Conservation (phyloP, 345 rosid genomes). For the Eucalyptus erythrocorys region DNA sequence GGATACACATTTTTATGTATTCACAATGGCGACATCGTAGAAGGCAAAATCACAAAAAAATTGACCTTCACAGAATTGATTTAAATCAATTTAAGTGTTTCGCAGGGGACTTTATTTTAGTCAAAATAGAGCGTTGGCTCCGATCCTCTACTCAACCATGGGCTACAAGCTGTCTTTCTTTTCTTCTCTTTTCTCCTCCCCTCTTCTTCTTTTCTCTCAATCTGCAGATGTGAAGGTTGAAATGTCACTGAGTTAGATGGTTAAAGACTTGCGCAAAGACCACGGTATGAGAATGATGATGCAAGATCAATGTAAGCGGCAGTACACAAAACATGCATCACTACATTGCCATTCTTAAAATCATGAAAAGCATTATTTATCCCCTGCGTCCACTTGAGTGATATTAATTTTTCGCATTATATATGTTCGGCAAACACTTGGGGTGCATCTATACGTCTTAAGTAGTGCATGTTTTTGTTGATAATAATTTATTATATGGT, state of each 20-base stretch:
- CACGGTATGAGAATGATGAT: not conserved
- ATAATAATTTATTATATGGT: not conserved
- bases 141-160: not conserved
- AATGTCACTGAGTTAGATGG: not conserved
- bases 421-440: not conserved
- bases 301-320: not conserved
- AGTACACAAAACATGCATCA: fast-evolving
- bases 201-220: not conserved
- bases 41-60: not conserved
- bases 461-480: not conserved
- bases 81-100: not conserved
- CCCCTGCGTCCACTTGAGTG: not conserved
- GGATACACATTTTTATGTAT: not conserved
- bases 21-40: not conserved
- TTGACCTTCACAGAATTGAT: not conserved
- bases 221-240: not conserved
- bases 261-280: not conserved
- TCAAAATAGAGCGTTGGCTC: not conserved
- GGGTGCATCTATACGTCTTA: not conserved
- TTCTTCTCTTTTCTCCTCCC: not conserved
- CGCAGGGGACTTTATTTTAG: not conserved
- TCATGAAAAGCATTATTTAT: not conserved
- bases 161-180: not conserved
- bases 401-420: not conserved
- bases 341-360: not conserved